Base-by-base conservation (phyloP, 2,329 filamentous ascomycete species). In the Colletotrichum plurivorum region DNA sequence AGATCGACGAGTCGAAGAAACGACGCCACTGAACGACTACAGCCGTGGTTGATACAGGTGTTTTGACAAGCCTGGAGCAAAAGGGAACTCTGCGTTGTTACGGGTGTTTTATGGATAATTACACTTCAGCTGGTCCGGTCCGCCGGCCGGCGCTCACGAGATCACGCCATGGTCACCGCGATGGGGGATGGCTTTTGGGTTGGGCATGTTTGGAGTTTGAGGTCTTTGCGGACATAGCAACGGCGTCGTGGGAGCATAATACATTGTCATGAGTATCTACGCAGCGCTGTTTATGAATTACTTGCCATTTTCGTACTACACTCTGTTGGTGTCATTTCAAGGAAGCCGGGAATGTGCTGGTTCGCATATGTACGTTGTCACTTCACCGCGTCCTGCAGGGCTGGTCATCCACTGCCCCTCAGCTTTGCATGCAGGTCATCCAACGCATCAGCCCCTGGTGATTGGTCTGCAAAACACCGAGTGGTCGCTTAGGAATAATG, bases 1-100 rank as follows among this genome's bases (percentile, higher is more conserved):
- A 89, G 72, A 81, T 89, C 22, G 85, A 87, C 16, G 84, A 85
- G 75, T 76, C 77, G 51, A 80, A 76, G 70, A 79, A 77, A 46
- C 56, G 67, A 39, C 67, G 67, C 3, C 67, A 69, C 13, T 69
- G 73, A 74, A 70, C 54, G 67, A 63, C 3, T 25, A 5, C 20
- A 45, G 31, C 15, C 8, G 15, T 51, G 8, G 22, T 7, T 27
- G 41, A 9, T 43, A 15, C 31, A 25, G 25, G 25, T 36, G 52
- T 54, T 53, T n/a, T 18, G 51, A 57, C 9, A 22, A 43, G 49
- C 43, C 25, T 27, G 57, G 41, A 67, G 63, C 67, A 39, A 67
- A 18, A 48, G n/a, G 31, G 43, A 31, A 22, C 13, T 48, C 36
- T 70, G 22, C 48, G 48, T 63, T 68, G 46, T 69, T 62, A 63